A percentile compares a stretch with the other conserved stretches of the same genome.
Evolutionary conservation across 2,329 filamentous ascomycete genomes (phyloP).

Genomic region (Diplodia sapinea): DNA sequence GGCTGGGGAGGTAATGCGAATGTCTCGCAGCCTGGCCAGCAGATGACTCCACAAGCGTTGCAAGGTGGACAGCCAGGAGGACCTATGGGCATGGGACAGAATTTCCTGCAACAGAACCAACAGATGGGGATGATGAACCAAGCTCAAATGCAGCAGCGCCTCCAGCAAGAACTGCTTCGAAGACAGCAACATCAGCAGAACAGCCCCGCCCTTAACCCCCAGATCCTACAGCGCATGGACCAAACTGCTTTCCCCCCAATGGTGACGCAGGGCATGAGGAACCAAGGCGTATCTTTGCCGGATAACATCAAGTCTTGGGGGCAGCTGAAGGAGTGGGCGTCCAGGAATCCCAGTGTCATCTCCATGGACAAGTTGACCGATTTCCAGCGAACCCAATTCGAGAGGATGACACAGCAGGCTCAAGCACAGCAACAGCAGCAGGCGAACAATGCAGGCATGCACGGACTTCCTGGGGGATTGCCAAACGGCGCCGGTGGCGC

Average conservation of each 20-base stretch:
- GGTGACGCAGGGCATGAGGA: conserved; percentile 34
- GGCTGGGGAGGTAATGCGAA: conserved; percentile 8
- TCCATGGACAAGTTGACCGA: conserved; percentile 44
- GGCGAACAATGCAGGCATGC: conserved; percentile 30
- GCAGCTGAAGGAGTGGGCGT: conserved; percentile 60
- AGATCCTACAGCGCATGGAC: conserved; percentile 44
- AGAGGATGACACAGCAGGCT: conserved; percentile 46
- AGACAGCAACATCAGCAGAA: conserved; percentile 39
- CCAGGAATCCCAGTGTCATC: conserved; percentile 41
- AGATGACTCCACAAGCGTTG: conserved; percentile 41
- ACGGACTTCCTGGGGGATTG: conserved; percentile 15
- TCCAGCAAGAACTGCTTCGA: conserved; percentile 27
- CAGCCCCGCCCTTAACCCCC: conserved; percentile 38
- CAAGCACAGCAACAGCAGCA: conserved; percentile 33
- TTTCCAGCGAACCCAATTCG: conserved; percentile 53
- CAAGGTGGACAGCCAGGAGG: conserved; percentile 38
- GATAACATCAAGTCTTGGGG: conserved; percentile 61
- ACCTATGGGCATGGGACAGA: conserved; percentile 40
- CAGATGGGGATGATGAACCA: conserved; percentile 20
- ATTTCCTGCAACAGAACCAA: conserved; percentile 40
- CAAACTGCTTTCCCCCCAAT: conserved; percentile 40
- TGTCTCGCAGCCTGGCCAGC: conserved; percentile 39
- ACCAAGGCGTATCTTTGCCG: conserved; percentile 46
- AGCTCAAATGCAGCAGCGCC: conserved; percentile 33
- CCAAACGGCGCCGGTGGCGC: conserved; percentile 22